A percentile compares a stretch with the other conserved stretches of the same genome.
Evolutionary conservation across 2,329 filamentous ascomycete species (phyloP).

Genomic region (Lomentospora prolificans): DNA sequence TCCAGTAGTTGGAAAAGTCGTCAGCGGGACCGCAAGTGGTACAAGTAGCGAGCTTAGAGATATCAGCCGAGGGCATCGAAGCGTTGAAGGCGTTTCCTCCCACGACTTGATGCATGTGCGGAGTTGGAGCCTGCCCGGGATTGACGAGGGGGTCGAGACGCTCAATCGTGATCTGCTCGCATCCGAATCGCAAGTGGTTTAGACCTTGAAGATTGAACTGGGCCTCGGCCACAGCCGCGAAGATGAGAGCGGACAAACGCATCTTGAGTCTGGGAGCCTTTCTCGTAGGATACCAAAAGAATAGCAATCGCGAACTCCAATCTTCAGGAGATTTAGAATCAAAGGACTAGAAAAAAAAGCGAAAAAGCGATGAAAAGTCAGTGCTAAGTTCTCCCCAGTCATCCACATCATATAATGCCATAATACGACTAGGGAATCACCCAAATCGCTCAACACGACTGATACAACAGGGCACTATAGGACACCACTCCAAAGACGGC

Average conservation of each 20-base stretch:
- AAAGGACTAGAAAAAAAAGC: no score
- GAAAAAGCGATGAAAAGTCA: no score
- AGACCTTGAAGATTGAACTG: conserved; percentile 30
- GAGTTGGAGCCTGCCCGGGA: conserved; percentile 31
- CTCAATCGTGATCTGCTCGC: conserved; percentile 37
- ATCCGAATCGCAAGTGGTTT: conserved; percentile 21
- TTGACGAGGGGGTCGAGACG: conserved; percentile 17
- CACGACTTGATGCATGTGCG: conserved; percentile 44
- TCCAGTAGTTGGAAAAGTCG: conserved; percentile 25
- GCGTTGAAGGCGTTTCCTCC: conserved; percentile 32
- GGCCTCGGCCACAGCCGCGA: background rate
- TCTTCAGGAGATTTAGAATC: background rate
- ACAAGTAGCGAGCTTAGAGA: conserved; percentile 28
- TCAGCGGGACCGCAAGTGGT: conserved; percentile 25
- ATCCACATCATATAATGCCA: no score
- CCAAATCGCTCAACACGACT: no score
- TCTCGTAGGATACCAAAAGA: background rate
- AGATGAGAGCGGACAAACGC: background rate
- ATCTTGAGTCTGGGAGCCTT: background rate
- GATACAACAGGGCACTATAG: background rate
- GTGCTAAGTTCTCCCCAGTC: no score
- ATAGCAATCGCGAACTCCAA: background rate
- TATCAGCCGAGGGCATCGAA: conserved; percentile 20
- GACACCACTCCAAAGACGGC: background rate
- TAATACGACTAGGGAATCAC: no score